Evolutionary conservation across 306 rosid species (phyloP).

Genomic region (Quillaja saponaria): DNA sequence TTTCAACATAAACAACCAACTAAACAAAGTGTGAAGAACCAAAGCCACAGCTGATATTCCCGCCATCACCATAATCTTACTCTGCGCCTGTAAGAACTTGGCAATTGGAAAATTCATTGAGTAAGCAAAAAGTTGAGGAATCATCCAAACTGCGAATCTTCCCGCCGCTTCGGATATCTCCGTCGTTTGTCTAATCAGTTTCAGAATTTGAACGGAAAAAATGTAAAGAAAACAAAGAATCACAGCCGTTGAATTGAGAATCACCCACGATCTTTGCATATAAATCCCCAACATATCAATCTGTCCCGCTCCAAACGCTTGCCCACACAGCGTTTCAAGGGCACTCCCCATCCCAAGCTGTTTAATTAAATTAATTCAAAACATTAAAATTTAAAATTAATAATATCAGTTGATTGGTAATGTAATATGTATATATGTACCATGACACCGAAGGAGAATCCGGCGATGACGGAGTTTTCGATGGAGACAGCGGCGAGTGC

Average conservation of each 20-base stretch:
- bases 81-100: constrained; percentile 85
- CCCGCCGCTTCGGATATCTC: constrained; percentile 77
- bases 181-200: constrained; percentile 61
- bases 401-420: neutral
- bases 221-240: constrained; percentile 48
- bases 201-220: constrained; percentile 52
- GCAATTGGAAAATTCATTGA: constrained; percentile 70
- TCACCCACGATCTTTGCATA: constrained; percentile 92
- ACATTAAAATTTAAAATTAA: neutral
- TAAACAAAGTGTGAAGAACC: constrained; percentile 57
- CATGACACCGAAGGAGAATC: constrained; percentile 78
- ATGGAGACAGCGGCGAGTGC: constrained; percentile 84
- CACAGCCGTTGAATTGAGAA: constrained; percentile 48
- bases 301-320: constrained; percentile 81
- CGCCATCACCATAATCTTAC: constrained; percentile 90
- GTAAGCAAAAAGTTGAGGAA: constrained; percentile 87
- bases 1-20: constrained; percentile 73
- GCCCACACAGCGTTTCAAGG: constrained; percentile 87
- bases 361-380: neutral
- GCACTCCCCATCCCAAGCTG: constrained; percentile 98
- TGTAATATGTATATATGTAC: constrained; percentile 26
- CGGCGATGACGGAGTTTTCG: constrained; percentile 91
- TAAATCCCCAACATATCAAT: constrained; percentile 76
- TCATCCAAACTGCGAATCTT: constrained; percentile 69
- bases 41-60: constrained; percentile 56